phyloP scores from a whole-genome alignment of 2,329 filamentous ascomycete species.

The Pyrenophora tritici-repentis region DNA sequence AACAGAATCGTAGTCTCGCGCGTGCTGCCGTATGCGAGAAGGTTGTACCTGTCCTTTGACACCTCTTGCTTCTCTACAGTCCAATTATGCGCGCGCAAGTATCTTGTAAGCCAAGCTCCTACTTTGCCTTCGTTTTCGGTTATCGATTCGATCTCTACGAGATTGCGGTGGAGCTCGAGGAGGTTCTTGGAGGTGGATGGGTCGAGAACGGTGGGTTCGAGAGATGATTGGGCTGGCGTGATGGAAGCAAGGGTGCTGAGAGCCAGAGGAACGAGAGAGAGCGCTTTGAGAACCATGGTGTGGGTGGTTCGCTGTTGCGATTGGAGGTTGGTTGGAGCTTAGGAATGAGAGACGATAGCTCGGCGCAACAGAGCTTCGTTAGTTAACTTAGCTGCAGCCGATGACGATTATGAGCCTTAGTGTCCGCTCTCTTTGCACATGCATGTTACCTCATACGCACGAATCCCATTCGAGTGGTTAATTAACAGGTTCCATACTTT shows the following conservation, averaged over 20 bases:
- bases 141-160: constrained; percentile 76
- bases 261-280: constrained; percentile 20
- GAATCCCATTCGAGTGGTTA: too few relatives aligned
- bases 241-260: constrained; percentile 15
- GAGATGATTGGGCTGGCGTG: constrained; percentile 1
- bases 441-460: too few relatives aligned
- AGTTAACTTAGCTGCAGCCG: background rate
- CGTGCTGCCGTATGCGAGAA: constrained; percentile 67
- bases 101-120: constrained; percentile 69
- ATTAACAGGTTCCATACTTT: too few relatives aligned
- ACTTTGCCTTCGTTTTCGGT: constrained; percentile 70
- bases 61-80: constrained; percentile 65
- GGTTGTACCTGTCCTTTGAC: constrained; percentile 67
- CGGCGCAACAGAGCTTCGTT: background rate
- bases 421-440: background rate
- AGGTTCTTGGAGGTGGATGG: constrained; percentile 53
- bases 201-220: constrained; percentile 24
- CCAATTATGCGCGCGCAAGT: constrained; percentile 66
- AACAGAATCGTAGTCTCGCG: constrained; percentile 66
- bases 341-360: background rate
- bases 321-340: constrained; percentile 2
- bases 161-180: constrained; percentile 72
- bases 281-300: constrained; percentile 22
- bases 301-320: background rate
- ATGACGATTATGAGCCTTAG: background rate